Percentiles rank a stretch among this genome's conserved stretches.
These are phyloP conservation scores for Fusarium sp. DNA, from an alignment of 2,329 filamentous ascomycete species.

Conservation along the genomic window DNA sequence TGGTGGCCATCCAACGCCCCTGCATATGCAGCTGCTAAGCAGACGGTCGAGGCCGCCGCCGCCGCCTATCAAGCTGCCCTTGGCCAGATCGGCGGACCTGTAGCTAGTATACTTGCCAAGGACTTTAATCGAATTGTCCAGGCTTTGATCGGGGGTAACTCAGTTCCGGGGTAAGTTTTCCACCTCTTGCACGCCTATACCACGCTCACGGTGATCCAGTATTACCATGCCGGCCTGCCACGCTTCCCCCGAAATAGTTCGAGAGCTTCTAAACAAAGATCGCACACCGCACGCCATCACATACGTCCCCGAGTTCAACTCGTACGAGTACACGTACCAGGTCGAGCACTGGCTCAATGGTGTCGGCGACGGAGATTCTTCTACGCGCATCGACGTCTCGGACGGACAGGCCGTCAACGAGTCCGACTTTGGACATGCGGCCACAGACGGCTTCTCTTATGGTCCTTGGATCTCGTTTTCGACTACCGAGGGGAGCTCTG, in stretches of 20 bases:
- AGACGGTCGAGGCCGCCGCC: conserved; percentile 19
- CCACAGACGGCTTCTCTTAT: conserved; percentile 31
- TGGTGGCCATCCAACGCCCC: conserved; percentile 33
- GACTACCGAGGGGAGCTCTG: conserved; percentile 1
- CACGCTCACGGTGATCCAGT: conserved; percentile 6
- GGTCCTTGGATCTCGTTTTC: conserved; percentile 30
- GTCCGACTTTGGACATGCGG: conserved; percentile 30
- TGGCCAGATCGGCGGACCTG: conserved; percentile 12
- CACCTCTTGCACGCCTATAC: neutral
- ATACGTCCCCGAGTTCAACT: conserved; percentile 31
- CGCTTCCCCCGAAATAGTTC: conserved; percentile 26
- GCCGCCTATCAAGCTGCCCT: conserved; percentile 20
- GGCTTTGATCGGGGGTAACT: conserved; percentile 24
- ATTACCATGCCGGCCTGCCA: conserved; percentile 36
- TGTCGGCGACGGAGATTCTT: conserved; percentile 28
- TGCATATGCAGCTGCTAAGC: conserved; percentile 21
- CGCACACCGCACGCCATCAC: conserved; percentile 30
- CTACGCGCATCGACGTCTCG: conserved; percentile 19
- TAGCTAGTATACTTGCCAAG: conserved; percentile 5
- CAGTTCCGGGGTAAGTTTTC: conserved; percentile 14
- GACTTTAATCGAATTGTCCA: conserved; percentile 22
- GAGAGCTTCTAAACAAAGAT: conserved; percentile 24
- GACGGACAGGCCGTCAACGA: conserved; percentile 28
- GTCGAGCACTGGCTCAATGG: conserved; percentile 35
- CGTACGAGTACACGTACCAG: conserved; percentile 21